Conservation (phyloP, 306 rosid genomes). For the Citrullus amarus region DNA sequence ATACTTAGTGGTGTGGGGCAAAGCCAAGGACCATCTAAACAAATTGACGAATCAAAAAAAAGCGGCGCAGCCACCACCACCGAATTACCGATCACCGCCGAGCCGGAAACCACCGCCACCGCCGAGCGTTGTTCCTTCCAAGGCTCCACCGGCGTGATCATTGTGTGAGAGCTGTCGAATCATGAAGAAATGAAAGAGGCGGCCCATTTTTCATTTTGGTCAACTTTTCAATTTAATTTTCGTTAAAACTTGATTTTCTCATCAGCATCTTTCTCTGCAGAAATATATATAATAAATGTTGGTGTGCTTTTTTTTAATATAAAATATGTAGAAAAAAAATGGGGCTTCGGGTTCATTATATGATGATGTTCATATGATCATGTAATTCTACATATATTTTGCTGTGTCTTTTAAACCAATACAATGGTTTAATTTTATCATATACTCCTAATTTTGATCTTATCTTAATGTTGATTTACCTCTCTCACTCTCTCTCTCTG, state of each 20-base stretch:
- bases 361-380: neutral
- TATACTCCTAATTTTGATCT: no score
- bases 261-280: neutral
- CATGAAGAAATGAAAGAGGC: neutral
- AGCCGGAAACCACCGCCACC: slow-evolving; percentile 1
- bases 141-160: slow-evolving; percentile 4
- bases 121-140: slow-evolving; percentile 18
- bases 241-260: neutral
- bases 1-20: slow-evolving; percentile 93
- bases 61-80: slow-evolving; percentile 9
- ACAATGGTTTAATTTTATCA: no score
- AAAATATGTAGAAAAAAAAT: neutral
- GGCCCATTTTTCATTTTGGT: neutral
- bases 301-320: neutral
- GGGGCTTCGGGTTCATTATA: neutral
- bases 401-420: neutral
- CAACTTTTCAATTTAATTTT: neutral
- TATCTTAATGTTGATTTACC: no score
- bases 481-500: no score
- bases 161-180: neutral
- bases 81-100: slow-evolving; percentile 45
- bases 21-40: slow-evolving; percentile 50
- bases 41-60: slow-evolving; percentile 18
- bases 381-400: neutral
- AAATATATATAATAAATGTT: neutral